phyloP scores from a whole-genome alignment of 1,284 basidiomycete species.

The Uromyces viciae-fabae region DNA sequence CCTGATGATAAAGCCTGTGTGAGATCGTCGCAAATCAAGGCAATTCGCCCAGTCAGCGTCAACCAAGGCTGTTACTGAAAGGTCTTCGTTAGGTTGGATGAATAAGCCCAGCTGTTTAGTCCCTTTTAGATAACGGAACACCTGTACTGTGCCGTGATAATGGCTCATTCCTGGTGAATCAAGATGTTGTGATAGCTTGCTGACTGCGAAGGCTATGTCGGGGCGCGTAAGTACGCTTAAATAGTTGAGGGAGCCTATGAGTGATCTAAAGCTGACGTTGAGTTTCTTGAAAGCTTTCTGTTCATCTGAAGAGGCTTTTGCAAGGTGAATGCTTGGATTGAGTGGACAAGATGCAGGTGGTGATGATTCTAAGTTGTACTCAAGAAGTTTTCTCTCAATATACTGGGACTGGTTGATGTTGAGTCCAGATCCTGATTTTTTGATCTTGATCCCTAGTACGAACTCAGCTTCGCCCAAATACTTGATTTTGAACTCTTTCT shows the following conservation, averaged over 20 bases:
- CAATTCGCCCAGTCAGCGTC: background rate
- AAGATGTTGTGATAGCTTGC: background rate
- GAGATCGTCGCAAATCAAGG: background rate
- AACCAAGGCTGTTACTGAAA: background rate
- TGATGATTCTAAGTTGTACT: background rate
- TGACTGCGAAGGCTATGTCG: background rate
- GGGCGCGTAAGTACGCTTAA: background rate
- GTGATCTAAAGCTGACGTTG: background rate
- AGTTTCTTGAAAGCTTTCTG: background rate
- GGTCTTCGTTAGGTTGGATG: background rate
- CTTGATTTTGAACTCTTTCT: background rate
- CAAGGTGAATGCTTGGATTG: slow-evolving; percentile 65
- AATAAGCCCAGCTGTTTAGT: background rate
- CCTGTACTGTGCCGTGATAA: background rate
- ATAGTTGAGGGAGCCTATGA: background rate
- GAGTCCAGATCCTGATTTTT: background rate
- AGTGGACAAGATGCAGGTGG: background rate
- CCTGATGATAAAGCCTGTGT: background rate
- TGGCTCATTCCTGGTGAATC: background rate
- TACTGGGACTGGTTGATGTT: background rate
- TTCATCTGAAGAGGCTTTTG: background rate
- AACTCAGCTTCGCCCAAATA: background rate
- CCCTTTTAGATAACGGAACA: background rate
- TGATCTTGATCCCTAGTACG: background rate
- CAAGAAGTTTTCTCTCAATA: background rate